Evolutionary conservation across 345 rosid genomes (phyloP), one percentile per base, ranked within the genome.

Genomic region (Dimocarpus longan): DNA sequence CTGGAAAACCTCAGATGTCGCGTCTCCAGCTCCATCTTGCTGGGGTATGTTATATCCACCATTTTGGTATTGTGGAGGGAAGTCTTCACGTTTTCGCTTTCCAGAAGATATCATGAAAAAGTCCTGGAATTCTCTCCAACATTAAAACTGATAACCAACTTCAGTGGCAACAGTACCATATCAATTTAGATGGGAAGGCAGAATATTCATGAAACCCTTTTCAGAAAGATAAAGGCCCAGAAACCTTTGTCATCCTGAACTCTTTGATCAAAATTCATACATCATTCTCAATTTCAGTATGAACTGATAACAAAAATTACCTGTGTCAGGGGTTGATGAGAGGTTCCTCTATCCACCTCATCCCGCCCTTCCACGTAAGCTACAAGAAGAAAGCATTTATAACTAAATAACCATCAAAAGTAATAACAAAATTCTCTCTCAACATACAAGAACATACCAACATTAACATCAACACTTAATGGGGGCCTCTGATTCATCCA

Each of bases 341-440:
- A 82, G 84, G 85, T 78, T 84, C 90, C 91, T 87, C 94, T 91
- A 75, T 96, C 98, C 24, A 76, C 90, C 74, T 93, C 99, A 68
- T 94, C 98, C 78, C 98, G 91, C 73, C 94, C 95, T 90, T 94
- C 97, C 84, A 88, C 97, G 24, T 94, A 96, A 90, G 99, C 98
- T 94, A 85, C 73, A 75, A 71, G 56, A 65, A 77, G 77, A 43
- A 67, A 74, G 22, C 43, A 69, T 12, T 79, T 64, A 68, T 67
- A 76, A 66, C 50, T 65, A 72, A 83, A 73, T 66, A 71, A 70
- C 42, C 75, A 78, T 59, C 24, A 63, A 80, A 73, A 52, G n/a
- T 21, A 15, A 73, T 62, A 42, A 68, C 28, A 76, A 66, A 52
- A n/a, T 69, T 69, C 66, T 65, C 57, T 75, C n/a, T 57, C 19